A percentile compares a stretch with the other conserved stretches of the same genome.
phyloP scores from a whole-genome alignment of 2,329 filamentous ascomycete genomes.

The Stemphylium lycopersici region DNA sequence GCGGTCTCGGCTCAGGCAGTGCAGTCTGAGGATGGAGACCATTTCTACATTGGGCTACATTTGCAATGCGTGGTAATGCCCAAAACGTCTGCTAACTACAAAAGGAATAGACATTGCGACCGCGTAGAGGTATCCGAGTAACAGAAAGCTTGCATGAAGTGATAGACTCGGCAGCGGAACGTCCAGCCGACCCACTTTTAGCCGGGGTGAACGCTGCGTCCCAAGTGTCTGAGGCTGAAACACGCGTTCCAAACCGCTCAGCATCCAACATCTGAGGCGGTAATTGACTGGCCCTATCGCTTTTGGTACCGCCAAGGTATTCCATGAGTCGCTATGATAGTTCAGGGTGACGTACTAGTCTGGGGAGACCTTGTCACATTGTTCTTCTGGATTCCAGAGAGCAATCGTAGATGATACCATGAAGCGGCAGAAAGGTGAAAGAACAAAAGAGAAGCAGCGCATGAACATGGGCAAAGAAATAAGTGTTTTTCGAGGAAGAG shows the following conservation, averaged over 20 bases:
- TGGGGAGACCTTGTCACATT: background rate
- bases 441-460: background rate
- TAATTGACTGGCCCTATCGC: constrained; percentile 2
- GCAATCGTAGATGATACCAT: background rate
- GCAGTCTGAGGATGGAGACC: constrained; percentile 5
- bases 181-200: constrained; percentile 15
- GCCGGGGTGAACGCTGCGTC: constrained; percentile 15
- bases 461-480: background rate
- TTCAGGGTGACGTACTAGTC: background rate
- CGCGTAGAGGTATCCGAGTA: constrained; percentile 6
- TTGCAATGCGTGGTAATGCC: constrained; percentile 9
- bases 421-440: background rate
- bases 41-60: constrained; percentile 2
- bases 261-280: constrained; percentile 9
- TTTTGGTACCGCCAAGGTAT: background rate
- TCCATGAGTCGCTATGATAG: background rate
- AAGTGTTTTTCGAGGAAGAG: no score
- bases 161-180: constrained; percentile 12
- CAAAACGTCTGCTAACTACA: constrained; percentile 9
- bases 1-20: constrained; percentile 8
- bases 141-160: constrained; percentile 17
- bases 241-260: constrained; percentile 10
- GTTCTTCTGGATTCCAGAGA: background rate
- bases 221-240: constrained; percentile 37
- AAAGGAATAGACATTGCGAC: background rate